phyloP scores from a whole-genome alignment of 495 filamentous ascomycete genomes.

The Podospora sp. region DNA sequence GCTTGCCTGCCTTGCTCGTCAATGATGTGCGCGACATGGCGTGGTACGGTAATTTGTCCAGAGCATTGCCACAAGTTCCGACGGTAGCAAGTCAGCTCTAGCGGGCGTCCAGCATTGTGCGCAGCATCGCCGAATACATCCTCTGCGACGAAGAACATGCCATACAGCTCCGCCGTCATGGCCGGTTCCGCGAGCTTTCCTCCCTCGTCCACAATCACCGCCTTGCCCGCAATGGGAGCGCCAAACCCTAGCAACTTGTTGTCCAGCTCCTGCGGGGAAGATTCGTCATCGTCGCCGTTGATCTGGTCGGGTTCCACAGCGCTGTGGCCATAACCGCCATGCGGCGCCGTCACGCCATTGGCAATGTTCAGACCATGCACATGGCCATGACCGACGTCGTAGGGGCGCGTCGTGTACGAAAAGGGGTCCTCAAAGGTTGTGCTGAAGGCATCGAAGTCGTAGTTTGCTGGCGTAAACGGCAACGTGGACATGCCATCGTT shows the following conservation, averaged over 20 bases:
- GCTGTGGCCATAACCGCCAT: conserved; percentile 29
- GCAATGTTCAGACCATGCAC: conserved; percentile 6
- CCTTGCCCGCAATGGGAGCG: conserved; percentile 63
- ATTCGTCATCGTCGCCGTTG: conserved; percentile 33
- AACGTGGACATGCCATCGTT: conserved; percentile 47
- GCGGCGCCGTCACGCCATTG: conserved; percentile 19
- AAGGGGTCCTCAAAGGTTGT: conserved; percentile 71
- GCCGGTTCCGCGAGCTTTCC: conserved; percentile 54
- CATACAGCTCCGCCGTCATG: conserved; percentile 82
- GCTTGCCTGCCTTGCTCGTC: conserved; percentile 78
- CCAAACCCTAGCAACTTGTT: conserved; percentile 70
- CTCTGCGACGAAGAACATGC: conserved; percentile 95
- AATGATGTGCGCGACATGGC: conserved; percentile 70
- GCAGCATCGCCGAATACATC: conserved; percentile 55
- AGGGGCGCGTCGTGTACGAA: conserved; percentile 54
- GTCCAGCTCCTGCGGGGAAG: conserved; percentile 45
- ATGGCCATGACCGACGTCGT: conserved; percentile 41
- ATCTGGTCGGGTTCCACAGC: conserved; percentile 43
- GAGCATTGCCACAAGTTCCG: conserved; percentile 89
- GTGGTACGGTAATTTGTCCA: conserved; percentile 75
- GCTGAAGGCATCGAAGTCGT: conserved; percentile 58
- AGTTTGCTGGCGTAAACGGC: conserved; percentile 53
- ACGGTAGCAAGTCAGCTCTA: conserved; percentile 89
- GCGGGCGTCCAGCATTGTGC: conserved; percentile 56
- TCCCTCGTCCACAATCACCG: conserved; percentile 52